Base-by-base conservation (phyloP, 495 filamentous ascomycete genomes). In the Pyronema domesticum region DNA sequence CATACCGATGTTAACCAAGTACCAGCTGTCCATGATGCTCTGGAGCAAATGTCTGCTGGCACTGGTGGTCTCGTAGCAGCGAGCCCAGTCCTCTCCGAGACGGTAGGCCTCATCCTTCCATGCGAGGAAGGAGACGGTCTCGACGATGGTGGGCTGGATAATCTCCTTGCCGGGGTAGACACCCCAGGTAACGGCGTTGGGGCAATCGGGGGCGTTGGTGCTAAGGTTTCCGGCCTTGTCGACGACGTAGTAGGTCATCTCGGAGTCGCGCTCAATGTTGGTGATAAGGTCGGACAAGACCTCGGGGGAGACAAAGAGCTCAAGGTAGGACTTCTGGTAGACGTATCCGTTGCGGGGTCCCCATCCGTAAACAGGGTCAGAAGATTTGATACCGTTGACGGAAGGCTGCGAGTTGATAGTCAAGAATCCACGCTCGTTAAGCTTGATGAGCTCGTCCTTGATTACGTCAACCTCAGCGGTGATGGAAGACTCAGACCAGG, bases 91-190 rank as follows among this genome's bases (percentile, higher is more conserved):
- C 51, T 82, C 74, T 45, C 93, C 93, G 18, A 99, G 77, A 54
- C 82, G 79, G 70, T 81, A 99, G 13, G 94, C 94, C 67, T 99
- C 93, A 59, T 99, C 93, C 72, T 94, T 94, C 93, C 93, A 99
- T 23, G 93, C 93, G 52, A 99, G 68, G 77, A 99, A 99, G 69
- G 85, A 91, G 68, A 96, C 80, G 6, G 86, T 94, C 70, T 99
- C 93, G 46, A 96, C 89, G 57, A 99, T 93, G n/a, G 93, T 99
- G 9, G 93, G 93, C 67, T 99, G 93, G 44, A 99, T 87, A 64
- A 99, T 95, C 68, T 99, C 93, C 65, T 95, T 91, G 36, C 91
- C 91, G 9, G 93, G 89, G 72, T 95, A 99, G 44, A 96, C 94
- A 69, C 93, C 93, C 93, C 93, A 99, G 3, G 93, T 99, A 48